These are phyloP conservation scores for Phytophthora melonis DNA, from an alignment of 352 stramenopile species.

Conservation along the genomic window DNA sequence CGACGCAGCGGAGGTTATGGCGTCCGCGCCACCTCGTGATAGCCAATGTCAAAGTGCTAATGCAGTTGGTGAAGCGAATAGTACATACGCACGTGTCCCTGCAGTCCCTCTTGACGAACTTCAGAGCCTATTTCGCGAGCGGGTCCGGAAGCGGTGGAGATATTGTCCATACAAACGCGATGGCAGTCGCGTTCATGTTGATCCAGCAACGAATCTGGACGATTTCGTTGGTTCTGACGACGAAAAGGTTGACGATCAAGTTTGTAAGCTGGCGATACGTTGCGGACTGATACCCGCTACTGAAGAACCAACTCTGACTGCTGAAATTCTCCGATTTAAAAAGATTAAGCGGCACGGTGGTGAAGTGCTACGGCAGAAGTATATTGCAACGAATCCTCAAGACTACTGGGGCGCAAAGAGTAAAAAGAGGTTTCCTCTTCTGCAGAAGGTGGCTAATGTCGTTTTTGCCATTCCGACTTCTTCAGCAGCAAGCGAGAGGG, in stretches of 20 bases:
- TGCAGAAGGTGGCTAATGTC: too few relatives aligned
- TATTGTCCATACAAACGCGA: constrained; percentile 18
- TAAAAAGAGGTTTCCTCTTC: neutral
- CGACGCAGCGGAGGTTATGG: neutral
- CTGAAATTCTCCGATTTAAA: constrained; percentile 15
- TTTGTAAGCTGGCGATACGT: too few relatives aligned
- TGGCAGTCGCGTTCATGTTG: neutral
- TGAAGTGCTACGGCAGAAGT: constrained; percentile 7
- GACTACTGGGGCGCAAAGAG: neutral
- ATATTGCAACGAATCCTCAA: too few relatives aligned
- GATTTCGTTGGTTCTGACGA: constrained; percentile 17
- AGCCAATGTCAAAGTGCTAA: too few relatives aligned
- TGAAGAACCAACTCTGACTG: constrained; percentile 1
- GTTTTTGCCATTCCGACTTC: too few relatives aligned
- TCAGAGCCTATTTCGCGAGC: constrained; percentile 12
- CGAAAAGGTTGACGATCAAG: too few relatives aligned
- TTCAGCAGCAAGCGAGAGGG: too few relatives aligned
- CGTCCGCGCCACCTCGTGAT: neutral
- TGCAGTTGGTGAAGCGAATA: too few relatives aligned
- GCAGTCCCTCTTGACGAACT: constrained; percentile 7
- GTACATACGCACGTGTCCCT: neutral
- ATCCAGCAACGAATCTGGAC: neutral
- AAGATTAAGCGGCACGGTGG: constrained; percentile 8
- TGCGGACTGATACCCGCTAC: constrained; percentile 6
- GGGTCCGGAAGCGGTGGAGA: constrained; percentile 7